phyloP scores from a whole-genome alignment of 2,329 filamentous ascomycete species.

The Apiospora kogelbergensis region DNA sequence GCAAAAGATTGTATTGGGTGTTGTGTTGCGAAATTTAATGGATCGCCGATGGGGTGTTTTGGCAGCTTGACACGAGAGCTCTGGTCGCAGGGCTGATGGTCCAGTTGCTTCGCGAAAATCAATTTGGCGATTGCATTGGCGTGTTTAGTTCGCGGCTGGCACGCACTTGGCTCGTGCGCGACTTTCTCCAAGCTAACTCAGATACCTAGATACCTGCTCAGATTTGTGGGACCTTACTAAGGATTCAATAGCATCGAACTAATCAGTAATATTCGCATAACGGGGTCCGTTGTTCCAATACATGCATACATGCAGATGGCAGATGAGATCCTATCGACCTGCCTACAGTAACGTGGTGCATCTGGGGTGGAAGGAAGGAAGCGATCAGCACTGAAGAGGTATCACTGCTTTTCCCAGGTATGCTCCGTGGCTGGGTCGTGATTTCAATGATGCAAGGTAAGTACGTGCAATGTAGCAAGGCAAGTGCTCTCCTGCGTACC shows the following conservation, averaged over 20 bases:
- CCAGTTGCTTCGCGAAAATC: slow-evolving; percentile 4
- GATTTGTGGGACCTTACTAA: neutral
- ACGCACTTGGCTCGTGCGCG: neutral
- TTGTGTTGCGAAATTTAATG: neutral
- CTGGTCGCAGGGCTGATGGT: slow-evolving; percentile 9
- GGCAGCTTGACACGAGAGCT: slow-evolving; percentile 3
- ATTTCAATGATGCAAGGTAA: neutral
- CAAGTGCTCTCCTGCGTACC: neutral
- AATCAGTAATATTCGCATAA: neutral
- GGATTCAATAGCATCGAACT: no score
- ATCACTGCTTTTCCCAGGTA: no score
- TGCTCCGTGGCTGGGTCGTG: neutral
- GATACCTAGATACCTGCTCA: neutral
- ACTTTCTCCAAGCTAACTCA: neutral
- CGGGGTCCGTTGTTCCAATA: no score
- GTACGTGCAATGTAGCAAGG: neutral
- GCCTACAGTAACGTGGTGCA: no score
- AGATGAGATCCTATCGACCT: no score
- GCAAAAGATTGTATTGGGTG: neutral
- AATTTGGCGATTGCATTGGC: slow-evolving; percentile 4
- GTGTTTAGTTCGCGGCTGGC: slow-evolving; percentile 6
- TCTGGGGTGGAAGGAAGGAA: no score
- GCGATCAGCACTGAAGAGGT: no score
- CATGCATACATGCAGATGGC: no score
- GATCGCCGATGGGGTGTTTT: neutral